Conservation (phyloP, 164 flowering plant genomes). For the Magnolia changhungtana region DNA sequence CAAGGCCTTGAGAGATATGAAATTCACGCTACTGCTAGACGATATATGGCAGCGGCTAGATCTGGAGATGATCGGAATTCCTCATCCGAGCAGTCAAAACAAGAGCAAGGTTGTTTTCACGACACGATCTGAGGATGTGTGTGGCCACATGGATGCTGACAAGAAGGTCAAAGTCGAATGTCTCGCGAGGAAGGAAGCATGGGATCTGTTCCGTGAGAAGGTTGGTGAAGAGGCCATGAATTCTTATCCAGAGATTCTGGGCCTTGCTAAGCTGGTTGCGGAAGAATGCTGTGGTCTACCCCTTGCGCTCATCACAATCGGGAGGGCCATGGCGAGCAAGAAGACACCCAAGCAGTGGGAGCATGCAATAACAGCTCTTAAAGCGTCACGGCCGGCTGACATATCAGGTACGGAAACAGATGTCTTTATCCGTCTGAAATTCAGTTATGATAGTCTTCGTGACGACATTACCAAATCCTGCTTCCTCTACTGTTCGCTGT, state of each 20-base stretch:
- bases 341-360: slow-evolving; percentile 2
- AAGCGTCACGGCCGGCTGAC: not conserved
- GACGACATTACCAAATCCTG: not conserved
- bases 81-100: not conserved
- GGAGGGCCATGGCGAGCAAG: slow-evolving; percentile 15
- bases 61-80: slow-evolving; percentile 1
- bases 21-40: slow-evolving; percentile 7
- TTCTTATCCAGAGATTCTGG: not conserved
- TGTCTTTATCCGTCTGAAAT: slow-evolving; percentile 4
- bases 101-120: slow-evolving; percentile 10
- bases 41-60: slow-evolving; percentile 13
- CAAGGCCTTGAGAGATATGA: not conserved
- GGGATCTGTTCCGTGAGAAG: slow-evolving; percentile 9
- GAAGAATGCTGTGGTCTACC: slow-evolving; percentile 11
- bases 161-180: slow-evolving; percentile 7
- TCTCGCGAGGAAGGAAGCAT: not conserved
- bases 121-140: not conserved
- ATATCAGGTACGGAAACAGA: slow-evolving; percentile 1
- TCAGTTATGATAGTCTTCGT: slow-evolving; percentile 12
- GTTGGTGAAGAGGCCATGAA: slow-evolving; percentile 2
- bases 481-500: slow-evolving; percentile 12
- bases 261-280: not conserved
- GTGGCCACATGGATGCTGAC: slow-evolving; percentile 6
- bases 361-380: slow-evolving; percentile 7
- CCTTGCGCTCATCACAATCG: slow-evolving; percentile 6